Evolutionary conservation across 225 moss, liverwort and hornwort genomes (phyloP).

Genomic region (Asterella californica): DNA sequence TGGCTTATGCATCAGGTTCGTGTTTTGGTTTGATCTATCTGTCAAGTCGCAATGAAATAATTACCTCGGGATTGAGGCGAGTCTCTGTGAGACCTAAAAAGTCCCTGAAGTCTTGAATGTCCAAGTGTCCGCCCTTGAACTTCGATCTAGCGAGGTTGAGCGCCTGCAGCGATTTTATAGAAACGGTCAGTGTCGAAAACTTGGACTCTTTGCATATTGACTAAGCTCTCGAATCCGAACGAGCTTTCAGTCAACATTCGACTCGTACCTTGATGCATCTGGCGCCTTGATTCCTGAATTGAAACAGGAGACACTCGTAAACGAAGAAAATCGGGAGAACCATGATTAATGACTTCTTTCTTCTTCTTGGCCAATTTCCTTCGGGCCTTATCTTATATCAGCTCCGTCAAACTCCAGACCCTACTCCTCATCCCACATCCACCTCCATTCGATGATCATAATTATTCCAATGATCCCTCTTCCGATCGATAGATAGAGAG

Average conservation of each 20-base stretch:
- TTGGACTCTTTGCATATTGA: not conserved
- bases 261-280: constrained; percentile 65
- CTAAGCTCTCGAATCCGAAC: not conserved
- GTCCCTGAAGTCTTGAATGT: constrained; percentile 31
- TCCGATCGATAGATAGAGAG: too few relatives aligned
- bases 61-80: constrained; percentile 80
- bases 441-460: too few relatives aligned
- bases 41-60: not conserved
- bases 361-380: not conserved
- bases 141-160: constrained; percentile 29
- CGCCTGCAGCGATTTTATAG: constrained; percentile 20
- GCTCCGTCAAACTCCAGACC: too few relatives aligned
- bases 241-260: not conserved
- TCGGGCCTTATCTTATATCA: not conserved
- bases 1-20: not conserved
- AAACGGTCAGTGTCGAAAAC: not conserved
- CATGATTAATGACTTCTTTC: constrained; percentile 39
- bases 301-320: constrained; percentile 79
- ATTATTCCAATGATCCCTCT: too few relatives aligned
- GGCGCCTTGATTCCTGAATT: constrained; percentile 70
- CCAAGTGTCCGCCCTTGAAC: constrained; percentile 30
- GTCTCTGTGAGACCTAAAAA: constrained; percentile 41
- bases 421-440: too few relatives aligned
- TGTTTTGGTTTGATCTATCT: not conserved
- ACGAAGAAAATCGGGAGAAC: constrained; percentile 85